A percentile compares a stretch with the other conserved stretches of the same genome.
Evolutionary conservation across 2,329 filamentous ascomycete genomes (phyloP).

Genomic region (Coleophoma crateriformis): DNA sequence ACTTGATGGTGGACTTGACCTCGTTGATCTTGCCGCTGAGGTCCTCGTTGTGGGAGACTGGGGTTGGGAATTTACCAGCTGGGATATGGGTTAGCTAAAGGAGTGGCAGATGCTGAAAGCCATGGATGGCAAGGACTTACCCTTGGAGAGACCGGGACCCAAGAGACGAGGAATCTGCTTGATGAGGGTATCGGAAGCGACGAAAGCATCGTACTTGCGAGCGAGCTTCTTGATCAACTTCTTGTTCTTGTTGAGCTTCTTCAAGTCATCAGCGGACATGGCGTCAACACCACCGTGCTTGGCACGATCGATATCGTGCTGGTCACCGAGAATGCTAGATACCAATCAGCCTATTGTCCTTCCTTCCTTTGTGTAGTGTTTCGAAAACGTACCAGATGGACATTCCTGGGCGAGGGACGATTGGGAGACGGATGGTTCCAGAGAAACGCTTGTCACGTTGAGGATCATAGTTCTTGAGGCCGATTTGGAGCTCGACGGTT

Average conservation of each 20-base stretch:
- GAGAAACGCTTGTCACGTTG: slow-evolving; percentile 99
- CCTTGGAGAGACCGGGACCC: slow-evolving; percentile 96
- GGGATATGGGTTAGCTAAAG: slow-evolving; percentile 27
- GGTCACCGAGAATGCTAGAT: slow-evolving; percentile 72
- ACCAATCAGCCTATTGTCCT: slow-evolving; percentile 20
- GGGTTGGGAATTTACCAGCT: slow-evolving; percentile 99
- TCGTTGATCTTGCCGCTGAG: slow-evolving; percentile 93
- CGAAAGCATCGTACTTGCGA: slow-evolving; percentile 99
- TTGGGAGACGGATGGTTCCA: slow-evolving; percentile 92
- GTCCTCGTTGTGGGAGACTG: slow-evolving; percentile 95
- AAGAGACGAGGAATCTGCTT: slow-evolving; percentile 99
- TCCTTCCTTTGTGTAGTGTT: slow-evolving; percentile 4
- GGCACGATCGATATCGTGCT: slow-evolving; percentile 99
- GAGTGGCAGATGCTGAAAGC: neutral
- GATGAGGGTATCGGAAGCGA: slow-evolving; percentile 95
- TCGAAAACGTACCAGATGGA: slow-evolving; percentile 60
- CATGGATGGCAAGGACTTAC: slow-evolving; percentile 39
- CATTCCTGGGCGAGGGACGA: slow-evolving; percentile 88
- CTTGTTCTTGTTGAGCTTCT: slow-evolving; percentile 99
- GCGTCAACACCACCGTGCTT: slow-evolving; percentile 98
- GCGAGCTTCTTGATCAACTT: slow-evolving; percentile 99
- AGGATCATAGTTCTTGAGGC: slow-evolving; percentile 98
- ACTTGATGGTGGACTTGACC: slow-evolving; percentile 99
- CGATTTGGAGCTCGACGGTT: slow-evolving; percentile 88
- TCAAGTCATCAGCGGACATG: slow-evolving; percentile 97